Percentiles rank a stretch among this genome's conserved stretches.
Evolutionary conservation across 1,139 yeast species (phyloP).

Genomic region (Geotrichum histeridarum): DNA sequence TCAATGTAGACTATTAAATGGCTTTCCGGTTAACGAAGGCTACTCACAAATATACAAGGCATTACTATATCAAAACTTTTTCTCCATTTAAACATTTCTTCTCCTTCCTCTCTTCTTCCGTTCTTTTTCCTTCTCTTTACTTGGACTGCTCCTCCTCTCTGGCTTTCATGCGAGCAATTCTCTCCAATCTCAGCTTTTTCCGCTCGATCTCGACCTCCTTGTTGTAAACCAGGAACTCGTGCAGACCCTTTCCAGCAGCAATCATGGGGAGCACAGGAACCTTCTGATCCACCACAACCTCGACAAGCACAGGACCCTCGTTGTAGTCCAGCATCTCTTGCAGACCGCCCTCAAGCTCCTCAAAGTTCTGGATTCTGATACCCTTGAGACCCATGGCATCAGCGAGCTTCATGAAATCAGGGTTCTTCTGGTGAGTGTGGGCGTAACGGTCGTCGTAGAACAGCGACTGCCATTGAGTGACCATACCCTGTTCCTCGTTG

Average conservation of each 20-base stretch:
- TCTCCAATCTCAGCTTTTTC: slow-evolving; percentile 47
- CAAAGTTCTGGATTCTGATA: slow-evolving; percentile 63
- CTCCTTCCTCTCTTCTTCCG: not conserved
- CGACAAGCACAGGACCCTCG: slow-evolving; percentile 82
- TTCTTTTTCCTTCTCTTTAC: not conserved
- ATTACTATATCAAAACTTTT: not conserved
- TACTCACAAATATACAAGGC: not conserved
- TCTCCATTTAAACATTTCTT: not conserved
- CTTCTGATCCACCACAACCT: slow-evolving; percentile 88
- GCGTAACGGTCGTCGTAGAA: slow-evolving; percentile 95
- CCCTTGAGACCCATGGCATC: slow-evolving; percentile 92
- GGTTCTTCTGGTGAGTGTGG: slow-evolving; percentile 93
- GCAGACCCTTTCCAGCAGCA: slow-evolving; percentile 90
- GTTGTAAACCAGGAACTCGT: slow-evolving; percentile 85
- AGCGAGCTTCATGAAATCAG: slow-evolving; percentile 86
- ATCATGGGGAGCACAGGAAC: slow-evolving; percentile 98
- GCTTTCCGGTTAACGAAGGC: not conserved
- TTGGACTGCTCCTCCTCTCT: not conserved
- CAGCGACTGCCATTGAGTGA: slow-evolving; percentile 97
- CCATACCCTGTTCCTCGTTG: slow-evolving; percentile 99
- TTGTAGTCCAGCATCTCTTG: slow-evolving; percentile 66
- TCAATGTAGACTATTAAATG: too few relatives aligned
- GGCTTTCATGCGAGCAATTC: slow-evolving; percentile 12
- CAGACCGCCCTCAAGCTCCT: slow-evolving; percentile 57
- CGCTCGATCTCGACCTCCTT: slow-evolving; percentile 73